Conservation (phyloP, 805 yeast genomes). For the Ascoidea asiatica region DNA sequence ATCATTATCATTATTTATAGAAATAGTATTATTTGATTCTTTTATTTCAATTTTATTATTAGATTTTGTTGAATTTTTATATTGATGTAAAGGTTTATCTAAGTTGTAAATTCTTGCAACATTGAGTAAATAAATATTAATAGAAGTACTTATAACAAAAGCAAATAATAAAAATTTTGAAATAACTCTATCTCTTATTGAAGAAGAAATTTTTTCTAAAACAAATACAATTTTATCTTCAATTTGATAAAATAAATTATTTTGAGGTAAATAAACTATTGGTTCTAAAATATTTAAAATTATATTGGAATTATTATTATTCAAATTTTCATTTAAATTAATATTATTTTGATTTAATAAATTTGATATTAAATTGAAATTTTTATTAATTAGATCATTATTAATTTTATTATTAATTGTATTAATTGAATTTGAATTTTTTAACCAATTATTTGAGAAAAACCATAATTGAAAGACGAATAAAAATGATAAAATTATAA, state of each 20-base stretch:
- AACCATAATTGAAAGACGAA: constrained; percentile 57
- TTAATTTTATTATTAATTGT: neutral
- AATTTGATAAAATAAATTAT: constrained; percentile 36
- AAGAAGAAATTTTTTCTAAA: constrained; percentile 43
- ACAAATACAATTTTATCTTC: constrained; percentile 47
- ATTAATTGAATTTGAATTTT: neutral
- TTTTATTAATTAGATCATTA: too few species aligned
- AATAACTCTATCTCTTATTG: constrained; percentile 69
- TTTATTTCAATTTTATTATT: neutral
- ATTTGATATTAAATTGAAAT: neutral
- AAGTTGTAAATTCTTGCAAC: constrained; percentile 61
- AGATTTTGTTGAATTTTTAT: neutral
- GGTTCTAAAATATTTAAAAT: constrained; percentile 47
- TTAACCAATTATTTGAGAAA: constrained; percentile 50
- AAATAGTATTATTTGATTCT: too few species aligned
- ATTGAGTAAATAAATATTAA: constrained; percentile 75
- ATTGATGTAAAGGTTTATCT: constrained; percentile 18
- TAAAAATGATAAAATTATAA: constrained; percentile 42
- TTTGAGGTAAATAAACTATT: constrained; percentile 38
- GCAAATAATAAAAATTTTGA: constrained; percentile 65
- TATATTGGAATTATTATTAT: constrained; percentile 17
- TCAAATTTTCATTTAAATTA: too few species aligned
- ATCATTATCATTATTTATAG: too few species aligned
- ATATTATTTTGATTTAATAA: too few species aligned
- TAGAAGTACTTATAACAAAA: constrained; percentile 61